phyloP scores from a whole-genome alignment of 306 rosid species.

The Lathyrus oleraceus region DNA sequence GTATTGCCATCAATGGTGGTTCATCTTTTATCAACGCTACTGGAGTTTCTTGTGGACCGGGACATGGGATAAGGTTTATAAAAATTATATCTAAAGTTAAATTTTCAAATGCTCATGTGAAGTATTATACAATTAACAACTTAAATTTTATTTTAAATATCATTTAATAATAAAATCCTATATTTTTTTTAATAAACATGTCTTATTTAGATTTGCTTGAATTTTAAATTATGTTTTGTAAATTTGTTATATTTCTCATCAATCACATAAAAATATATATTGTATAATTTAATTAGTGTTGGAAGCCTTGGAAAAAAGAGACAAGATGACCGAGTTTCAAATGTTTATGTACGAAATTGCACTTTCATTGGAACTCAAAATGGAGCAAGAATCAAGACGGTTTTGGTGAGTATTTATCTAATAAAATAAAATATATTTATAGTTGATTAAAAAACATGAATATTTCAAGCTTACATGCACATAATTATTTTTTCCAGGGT shows the following conservation, averaged over 20 bases:
- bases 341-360: conserved; percentile 39
- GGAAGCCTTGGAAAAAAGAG: conserved; percentile 47
- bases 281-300: conserved; percentile 23
- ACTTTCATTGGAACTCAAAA: conserved; percentile 29
- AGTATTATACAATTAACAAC: not conserved
- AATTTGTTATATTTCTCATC: not conserved
- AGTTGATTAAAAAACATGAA: not conserved
- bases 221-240: not conserved
- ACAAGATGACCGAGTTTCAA: not conserved
- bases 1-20: not conserved
- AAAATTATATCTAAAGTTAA: not conserved
- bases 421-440: not conserved
- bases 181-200: not conserved
- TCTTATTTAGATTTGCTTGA: not conserved
- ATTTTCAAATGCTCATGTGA: too few species aligned
- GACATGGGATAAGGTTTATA: conserved; percentile 54
- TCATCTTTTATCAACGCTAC: not conserved
- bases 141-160: not conserved
- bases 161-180: not conserved
- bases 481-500: conserved; percentile 26
- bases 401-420: conserved; percentile 10
- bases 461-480: too few species aligned
- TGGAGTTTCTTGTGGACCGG: conserved; percentile 48
- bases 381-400: conserved; percentile 55
- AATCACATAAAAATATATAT: not conserved